phyloP scores from a whole-genome alignment of 495 filamentous ascomycete species.

The Neurospora sp. region DNA sequence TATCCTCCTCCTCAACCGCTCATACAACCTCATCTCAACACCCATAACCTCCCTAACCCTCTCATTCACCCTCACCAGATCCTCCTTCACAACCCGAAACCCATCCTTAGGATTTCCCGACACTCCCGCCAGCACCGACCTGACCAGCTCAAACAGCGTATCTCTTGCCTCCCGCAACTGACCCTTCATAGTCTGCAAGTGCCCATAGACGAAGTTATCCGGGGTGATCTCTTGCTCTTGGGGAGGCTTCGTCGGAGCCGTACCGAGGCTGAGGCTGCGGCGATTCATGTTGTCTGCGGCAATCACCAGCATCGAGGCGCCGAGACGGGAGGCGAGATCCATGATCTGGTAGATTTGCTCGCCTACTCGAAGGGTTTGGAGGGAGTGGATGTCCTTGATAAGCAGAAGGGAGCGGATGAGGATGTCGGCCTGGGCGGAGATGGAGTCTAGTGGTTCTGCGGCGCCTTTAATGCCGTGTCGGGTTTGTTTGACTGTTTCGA shows the following conservation, averaged over 20 bases:
- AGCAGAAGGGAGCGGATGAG: slow-evolving; percentile 1
- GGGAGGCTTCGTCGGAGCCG: background rate
- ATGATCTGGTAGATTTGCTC: background rate
- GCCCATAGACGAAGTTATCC: background rate
- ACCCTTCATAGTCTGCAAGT: slow-evolving; percentile 4
- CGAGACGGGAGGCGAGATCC: background rate
- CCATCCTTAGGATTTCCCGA: slow-evolving; percentile 3
- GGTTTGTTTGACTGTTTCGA: background rate
- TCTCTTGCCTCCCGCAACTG: background rate
- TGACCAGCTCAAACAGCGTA: slow-evolving; percentile 1
- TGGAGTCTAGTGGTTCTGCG: slow-evolving; percentile 6
- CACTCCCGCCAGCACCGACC: slow-evolving; percentile 2
- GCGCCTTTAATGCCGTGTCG: slow-evolving; percentile 4
- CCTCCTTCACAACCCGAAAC: background rate
- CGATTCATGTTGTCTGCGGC: slow-evolving; percentile 7
- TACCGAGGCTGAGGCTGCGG: background rate
- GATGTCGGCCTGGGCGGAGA: slow-evolving; percentile 2
- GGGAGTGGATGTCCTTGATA: background rate
- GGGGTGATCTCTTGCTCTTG: background rate
- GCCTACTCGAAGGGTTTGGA: slow-evolving; percentile 7
- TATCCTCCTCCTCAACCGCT: background rate
- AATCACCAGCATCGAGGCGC: slow-evolving; percentile 5
- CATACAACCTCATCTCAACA: slow-evolving; percentile 1
- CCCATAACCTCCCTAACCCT: slow-evolving; percentile 1
- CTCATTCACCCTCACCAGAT: background rate